These are phyloP conservation scores for Bidens hawaiensis DNA, from an alignment of 140 eudicot species.

Conservation along the genomic window DNA sequence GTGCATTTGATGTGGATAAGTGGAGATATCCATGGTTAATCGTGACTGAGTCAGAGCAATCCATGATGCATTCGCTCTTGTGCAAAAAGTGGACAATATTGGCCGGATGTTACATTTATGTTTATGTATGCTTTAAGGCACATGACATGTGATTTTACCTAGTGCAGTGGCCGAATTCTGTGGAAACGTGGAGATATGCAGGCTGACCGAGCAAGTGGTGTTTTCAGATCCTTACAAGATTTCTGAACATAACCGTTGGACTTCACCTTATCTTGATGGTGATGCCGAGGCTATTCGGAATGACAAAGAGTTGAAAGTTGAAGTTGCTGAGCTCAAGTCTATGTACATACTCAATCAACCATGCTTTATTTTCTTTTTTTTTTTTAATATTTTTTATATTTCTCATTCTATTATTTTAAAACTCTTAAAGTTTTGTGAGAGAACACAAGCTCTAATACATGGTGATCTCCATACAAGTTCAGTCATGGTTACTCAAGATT, in stretches of 20 bases:
- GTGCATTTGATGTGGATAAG: no score
- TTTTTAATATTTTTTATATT: no score
- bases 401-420: background rate
- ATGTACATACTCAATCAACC: conserved; percentile 42
- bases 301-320: conserved; percentile 73
- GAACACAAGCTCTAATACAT: conserved; percentile 82
- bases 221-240: conserved; percentile 93
- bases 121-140: no score
- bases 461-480: conserved; percentile 96
- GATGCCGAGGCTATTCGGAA: conserved; percentile 84
- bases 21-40: no score
- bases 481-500: conserved; percentile 74
- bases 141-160: background rate
- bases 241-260: conserved; percentile 70
- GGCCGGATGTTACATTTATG: no score
- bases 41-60: no score
- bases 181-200: conserved; percentile 84
- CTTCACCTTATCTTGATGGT: conserved; percentile 86
- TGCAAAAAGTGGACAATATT: no score
- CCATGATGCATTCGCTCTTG: no score
- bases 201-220: conserved; percentile 88
- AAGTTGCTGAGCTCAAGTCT: conserved; percentile 84
- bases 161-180: conserved; percentile 85
- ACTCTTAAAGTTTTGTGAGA: conserved; percentile 70
- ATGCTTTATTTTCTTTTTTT: no score